Evolutionary conservation across 371 early-diverging fungal genomes (phyloP), one percentile per base, ranked within the genome.

Genomic region (Actinomortierella ambigua): DNA sequence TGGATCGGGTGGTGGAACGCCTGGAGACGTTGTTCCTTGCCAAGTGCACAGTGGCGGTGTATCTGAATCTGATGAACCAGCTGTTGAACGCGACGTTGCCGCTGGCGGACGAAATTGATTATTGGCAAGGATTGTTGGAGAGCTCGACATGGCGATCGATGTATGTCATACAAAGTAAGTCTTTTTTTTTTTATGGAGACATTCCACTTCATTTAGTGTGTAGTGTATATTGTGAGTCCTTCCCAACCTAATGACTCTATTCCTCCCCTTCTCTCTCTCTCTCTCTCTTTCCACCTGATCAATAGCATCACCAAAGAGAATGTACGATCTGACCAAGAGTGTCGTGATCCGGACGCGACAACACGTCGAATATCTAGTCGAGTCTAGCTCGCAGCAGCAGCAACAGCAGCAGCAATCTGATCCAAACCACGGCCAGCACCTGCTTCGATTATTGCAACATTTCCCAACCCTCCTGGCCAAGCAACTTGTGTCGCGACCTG

Each of bases 51-150:
- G 63, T 85, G 1, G 82, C 86, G 1, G 78, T 90, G 15, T 87
- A 93, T 61, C 90, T 88, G 0, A 79, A 81, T 27, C 64, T 88
- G 3, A 71, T 90, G 18, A 78, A 83, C 34, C 77, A 77, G 5
- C 71, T 93, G 15, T 71, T 93, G 34, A 82, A 82, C 20, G 78
- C 86, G 3, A 88, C 88, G 5, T 69, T 90, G 34, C 88, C 89
- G 1, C 59, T 90, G 47, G 81, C 88, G 3, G 81, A 82, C 40
- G 85, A 90, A 34, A 83, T 91, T 27, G 69, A 81, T 28, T 91
- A 90, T 59, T 93, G 93, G 93, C 81, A 84, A 49, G 73, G 80
- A 0, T 79, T 87, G 48, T 81, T 84, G 41, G 83, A 82, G 23
- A 85, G 80, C 26, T 61, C 69, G 3, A 23, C 73, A 0, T 70